Evolutionary conservation across 192 early-diverging fungal genomes (phyloP), one percentile per base, ranked within the genome.

Genomic region (Entomortierella parvispora): DNA sequence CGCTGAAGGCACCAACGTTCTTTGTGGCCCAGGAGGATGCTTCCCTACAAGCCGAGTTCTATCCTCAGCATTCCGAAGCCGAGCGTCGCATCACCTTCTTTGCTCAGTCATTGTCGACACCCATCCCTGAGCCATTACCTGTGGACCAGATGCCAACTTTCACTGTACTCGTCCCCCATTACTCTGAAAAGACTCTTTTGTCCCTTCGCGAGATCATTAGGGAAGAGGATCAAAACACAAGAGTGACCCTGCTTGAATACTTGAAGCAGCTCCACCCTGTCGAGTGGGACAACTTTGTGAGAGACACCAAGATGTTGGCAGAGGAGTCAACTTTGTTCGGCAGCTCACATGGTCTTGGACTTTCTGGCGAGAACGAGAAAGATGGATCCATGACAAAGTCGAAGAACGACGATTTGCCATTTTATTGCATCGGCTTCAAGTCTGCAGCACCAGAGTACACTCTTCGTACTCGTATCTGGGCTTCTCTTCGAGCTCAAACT

Each of bases 261-360:
- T 70, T 92, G 29, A 92, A 94, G 78, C 91, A 92, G 17, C 80
- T 92, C 49, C 90, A 94, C 62, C 80, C 90, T 0, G 85, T 88
- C 23, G 94, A 95, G 71, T 95, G 94, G 94, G 93, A 93, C 54
- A 95, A 95, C 81, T 95, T 94, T 84, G 94, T 93, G 48, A 89
- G 91, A 71, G 93, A 95, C 55, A 92, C 90, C 61, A 94, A 92
- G 83, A 88, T 90, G 17, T 53, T 94, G 70, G 93, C 87, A 15
- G 88, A 91, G 62, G 92, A 93, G 42, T 76, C 78, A 32, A 70
- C 67, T 2, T 58, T 80, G 60, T 83, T 76, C 62, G 74, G 65
- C 46, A 68, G 63, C 54, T 60, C 28, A 2, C 79, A 58, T 11
- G 64, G 61, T 15, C 57, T 71, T 10, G 69, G 58, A 4, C 45